A percentile compares a stretch with the other conserved stretches of the same genome.
Conservation (phyloP, 225 moss, liverwort and hornwort species). For the Antitrichia curtipendula region DNA sequence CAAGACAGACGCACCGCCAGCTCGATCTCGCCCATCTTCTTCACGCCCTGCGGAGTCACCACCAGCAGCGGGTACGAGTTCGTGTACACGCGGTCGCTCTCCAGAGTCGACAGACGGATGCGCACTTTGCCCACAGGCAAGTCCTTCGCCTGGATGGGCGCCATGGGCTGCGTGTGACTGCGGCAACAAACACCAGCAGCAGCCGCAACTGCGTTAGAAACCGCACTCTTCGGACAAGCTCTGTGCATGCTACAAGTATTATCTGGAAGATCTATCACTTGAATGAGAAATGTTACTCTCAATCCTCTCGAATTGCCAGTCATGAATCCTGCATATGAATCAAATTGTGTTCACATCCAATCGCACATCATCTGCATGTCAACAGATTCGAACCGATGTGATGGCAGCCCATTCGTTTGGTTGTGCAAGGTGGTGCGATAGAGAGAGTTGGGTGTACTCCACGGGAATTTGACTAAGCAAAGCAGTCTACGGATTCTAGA, state of each 20-base stretch:
- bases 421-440: not conserved
- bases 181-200: not conserved
- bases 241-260: too few species aligned
- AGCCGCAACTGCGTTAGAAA: not conserved
- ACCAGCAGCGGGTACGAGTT: constrained; percentile 80
- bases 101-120: constrained; percentile 76
- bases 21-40: constrained; percentile 89
- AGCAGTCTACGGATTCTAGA: not conserved
- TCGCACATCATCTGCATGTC: too few species aligned
- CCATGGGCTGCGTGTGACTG: constrained; percentile 68
- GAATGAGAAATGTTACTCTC: not conserved
- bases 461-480: too few species aligned
- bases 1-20: constrained; percentile 68
- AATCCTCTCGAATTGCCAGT: not conserved
- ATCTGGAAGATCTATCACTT: not conserved
- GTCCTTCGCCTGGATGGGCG: constrained; percentile 51
- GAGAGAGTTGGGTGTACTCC: too few species aligned
- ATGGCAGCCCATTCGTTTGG: not conserved
- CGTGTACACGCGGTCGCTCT: constrained; percentile 86
- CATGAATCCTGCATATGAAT: too few species aligned
- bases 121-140: constrained; percentile 75
- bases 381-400: not conserved
- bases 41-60: constrained; percentile 80
- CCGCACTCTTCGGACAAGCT: too few species aligned
- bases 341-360: too few species aligned